phyloP scores from a whole-genome alignment of 495 filamentous ascomycete species.

The Pseudoneurospora amorphoporcata region DNA sequence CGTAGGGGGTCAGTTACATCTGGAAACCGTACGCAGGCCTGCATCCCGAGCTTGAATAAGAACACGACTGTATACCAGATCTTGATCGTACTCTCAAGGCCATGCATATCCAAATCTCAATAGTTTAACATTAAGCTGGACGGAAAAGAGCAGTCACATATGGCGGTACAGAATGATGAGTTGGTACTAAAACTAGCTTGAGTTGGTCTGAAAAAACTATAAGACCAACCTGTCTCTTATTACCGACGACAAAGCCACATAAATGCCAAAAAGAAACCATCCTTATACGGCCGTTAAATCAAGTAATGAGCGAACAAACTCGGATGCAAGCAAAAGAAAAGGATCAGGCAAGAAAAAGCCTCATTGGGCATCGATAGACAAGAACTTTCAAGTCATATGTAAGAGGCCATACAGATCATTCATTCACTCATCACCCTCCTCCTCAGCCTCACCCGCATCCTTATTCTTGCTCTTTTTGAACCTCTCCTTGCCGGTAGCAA shows the following conservation, averaged over 20 bases:
- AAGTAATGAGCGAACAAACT: neutral
- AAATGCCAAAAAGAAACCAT: no score
- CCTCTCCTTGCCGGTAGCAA: slow-evolving; percentile 62
- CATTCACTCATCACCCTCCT: slow-evolving; percentile 23
- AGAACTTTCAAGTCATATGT: neutral
- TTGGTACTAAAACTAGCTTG: no score
- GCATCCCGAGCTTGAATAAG: neutral
- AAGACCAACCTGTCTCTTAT: no score
- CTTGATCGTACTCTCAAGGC: neutral
- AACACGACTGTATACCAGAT: neutral
- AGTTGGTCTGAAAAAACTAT: no score
- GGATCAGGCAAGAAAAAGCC: neutral
- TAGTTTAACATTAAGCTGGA: neutral
- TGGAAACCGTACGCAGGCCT: neutral
- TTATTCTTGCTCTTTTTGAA: slow-evolving; percentile 59
- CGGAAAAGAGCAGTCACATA: neutral
- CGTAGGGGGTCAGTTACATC: neutral
- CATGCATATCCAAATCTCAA: neutral
- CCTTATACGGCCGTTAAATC: no score
- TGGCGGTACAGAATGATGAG: neutral
- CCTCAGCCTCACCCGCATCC: slow-evolving; percentile 27
- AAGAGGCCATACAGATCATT: neutral
- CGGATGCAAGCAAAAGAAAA: neutral
- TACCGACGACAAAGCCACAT: no score
- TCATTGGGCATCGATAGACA: neutral